Percentiles rank a stretch among this genome's conserved stretches.
Evolutionary conservation across 2,329 filamentous ascomycete genomes (phyloP).

Genomic region (Ophiobolus disseminans): DNA sequence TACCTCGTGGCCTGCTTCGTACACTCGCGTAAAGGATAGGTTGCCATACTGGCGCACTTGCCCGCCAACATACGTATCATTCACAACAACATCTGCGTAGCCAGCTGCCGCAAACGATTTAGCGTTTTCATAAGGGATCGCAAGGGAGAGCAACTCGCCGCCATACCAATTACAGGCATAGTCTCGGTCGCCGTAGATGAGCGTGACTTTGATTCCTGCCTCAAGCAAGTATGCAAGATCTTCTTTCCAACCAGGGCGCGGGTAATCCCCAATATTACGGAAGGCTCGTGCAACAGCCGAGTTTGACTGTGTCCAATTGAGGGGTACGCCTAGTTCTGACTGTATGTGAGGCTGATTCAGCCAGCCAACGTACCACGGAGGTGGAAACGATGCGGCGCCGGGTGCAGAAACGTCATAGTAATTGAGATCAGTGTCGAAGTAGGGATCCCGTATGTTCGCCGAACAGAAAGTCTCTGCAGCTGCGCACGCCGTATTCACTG

Average conservation of each 20-base stretch:
- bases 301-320: conserved; percentile 62
- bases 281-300: conserved; percentile 57
- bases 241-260: conserved; percentile 56
- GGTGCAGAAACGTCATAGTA: conserved; percentile 66
- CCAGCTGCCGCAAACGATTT: conserved; percentile 69
- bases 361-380: conserved; percentile 60
- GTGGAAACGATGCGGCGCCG: conserved; percentile 50
- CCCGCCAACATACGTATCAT: conserved; percentile 72
- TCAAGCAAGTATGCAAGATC: conserved; percentile 63
- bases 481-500: conserved; percentile 52
- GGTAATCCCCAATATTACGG: conserved; percentile 56
- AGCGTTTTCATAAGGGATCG: conserved; percentile 61
- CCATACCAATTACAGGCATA: conserved; percentile 69
- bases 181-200: conserved; percentile 49
- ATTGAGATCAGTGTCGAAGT: conserved; percentile 54
- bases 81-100: conserved; percentile 75
- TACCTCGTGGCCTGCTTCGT: conserved; percentile 59
- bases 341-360: conserved; percentile 66
- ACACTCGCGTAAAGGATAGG: conserved; percentile 59
- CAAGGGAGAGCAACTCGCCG: conserved; percentile 73
- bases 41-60: conserved; percentile 80
- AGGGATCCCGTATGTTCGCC: conserved; percentile 55
- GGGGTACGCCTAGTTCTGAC: conserved; percentile 60
- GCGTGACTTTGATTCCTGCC: conserved; percentile 42
- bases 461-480: conserved; percentile 56